These are phyloP conservation scores for Fusarium buxicola DNA, from an alignment of 2,329 filamentous ascomycete species.

Conservation along the genomic window DNA sequence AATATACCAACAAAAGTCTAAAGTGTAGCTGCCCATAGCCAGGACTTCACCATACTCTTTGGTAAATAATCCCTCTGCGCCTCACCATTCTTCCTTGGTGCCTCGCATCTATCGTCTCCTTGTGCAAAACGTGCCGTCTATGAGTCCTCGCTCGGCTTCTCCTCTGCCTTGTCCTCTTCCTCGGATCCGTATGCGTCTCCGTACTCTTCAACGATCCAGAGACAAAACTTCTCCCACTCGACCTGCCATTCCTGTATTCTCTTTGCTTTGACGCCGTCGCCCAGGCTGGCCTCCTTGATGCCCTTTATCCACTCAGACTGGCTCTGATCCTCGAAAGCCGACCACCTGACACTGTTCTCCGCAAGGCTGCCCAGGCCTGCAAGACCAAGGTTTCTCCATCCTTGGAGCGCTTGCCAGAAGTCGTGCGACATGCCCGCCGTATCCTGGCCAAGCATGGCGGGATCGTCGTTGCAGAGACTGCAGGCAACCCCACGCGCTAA, in stretches of 20 bases:
- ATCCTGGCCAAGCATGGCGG: conserved; percentile 87
- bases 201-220: conserved; percentile 88
- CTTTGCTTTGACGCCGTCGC: conserved; percentile 75
- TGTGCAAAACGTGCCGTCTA: neutral
- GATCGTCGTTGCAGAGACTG: conserved; percentile 90
- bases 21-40: neutral
- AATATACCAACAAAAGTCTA: conserved; percentile 19
- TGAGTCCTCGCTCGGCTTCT: conserved; percentile 2
- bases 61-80: conserved; percentile 7
- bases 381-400: conserved; percentile 90
- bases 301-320: conserved; percentile 77
- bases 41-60: conserved; percentile 13
- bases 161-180: neutral
- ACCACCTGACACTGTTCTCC: conserved; percentile 93
- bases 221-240: conserved; percentile 90
- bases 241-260: conserved; percentile 81
- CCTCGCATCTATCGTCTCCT: conserved; percentile 18
- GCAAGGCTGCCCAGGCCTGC: conserved; percentile 87
- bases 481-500: conserved; percentile 87
- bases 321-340: conserved; percentile 84
- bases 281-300: conserved; percentile 79
- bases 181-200: conserved; percentile 68
- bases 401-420: conserved; percentile 93
- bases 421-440: conserved; percentile 87
- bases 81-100: neutral